Evolutionary conservation across 352 stramenopile species (phyloP), one percentile per base, ranked within the genome.

Genomic region (Albugo candida): DNA sequence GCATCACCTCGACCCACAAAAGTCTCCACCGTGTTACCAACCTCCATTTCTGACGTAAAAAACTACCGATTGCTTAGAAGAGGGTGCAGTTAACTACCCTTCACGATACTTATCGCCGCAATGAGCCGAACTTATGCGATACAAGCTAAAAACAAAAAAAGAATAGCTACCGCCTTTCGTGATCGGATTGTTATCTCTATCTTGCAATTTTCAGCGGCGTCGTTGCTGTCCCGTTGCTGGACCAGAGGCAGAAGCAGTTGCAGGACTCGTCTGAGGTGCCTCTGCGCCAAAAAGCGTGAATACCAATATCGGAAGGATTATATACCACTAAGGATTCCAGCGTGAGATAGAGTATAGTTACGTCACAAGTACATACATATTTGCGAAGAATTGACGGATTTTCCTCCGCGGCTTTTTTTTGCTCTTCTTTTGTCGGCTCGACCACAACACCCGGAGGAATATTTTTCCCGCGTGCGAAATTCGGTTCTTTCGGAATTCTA

Each of bases 331-430:
- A 42, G 58, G 50, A 13, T 14, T 46, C 16, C 20, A 52, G 13
- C 27, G 13, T 48, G 27, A 47, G 10, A 24, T 2, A 52, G 0
- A 47, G 5, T 18, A 42, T 21, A 52, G 2, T 19, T 38, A 13
- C 50, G 37, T 21, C 41, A 13, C 24, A n/a, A 18, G 47, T 14
- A n/a, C 36, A 4, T 75, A 89, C 76, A 52, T 89, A 89, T 79
- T 72, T 73, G 52, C 76, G 73, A 49, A 89, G 54, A 61, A 89
- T 80, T 35, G 71, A 85, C 59, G 80, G 76, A 47, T 51, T 77
- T 44, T 86, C 69, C 42, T 84, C 71, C 38, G 73, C 60, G 0
- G 59, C 39, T 16, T 69, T 61, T 13, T 81, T 70, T 43, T 68
- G 68, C 13, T 83, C 73, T 38, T 81, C 65, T 41, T 77, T 65